Evolutionary conservation across 2,329 filamentous ascomycete genomes (phyloP), one percentile per base, ranked within the genome.

Genomic region (Chaetomiaceae sp.): DNA sequence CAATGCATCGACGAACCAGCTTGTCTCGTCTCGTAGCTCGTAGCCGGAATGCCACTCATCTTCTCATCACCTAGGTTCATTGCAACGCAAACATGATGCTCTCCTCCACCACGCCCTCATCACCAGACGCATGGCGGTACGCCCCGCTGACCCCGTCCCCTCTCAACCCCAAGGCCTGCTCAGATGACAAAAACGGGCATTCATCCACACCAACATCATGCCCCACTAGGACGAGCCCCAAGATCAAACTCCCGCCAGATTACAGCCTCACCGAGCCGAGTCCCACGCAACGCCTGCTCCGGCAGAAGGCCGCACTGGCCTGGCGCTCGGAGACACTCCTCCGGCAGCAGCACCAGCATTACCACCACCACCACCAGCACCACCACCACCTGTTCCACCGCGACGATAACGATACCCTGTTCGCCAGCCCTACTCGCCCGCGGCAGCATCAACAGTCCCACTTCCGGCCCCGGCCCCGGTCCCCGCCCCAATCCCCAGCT

Each of bases 291-390:
- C 60, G 59, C 24, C 55, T 72, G 15, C 63, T 72, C 47, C 62
- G 70, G 22, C 60, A 65, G 46, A 71, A 71, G 51, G 70, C 68
- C 1, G 67, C 65, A 5, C 59, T 60, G 43, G 69, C 68, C 6
- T 70, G 68, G 67, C 62, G 58, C 15, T 63, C 62, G 26, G 61
- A 65, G 53, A 58, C 60, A 12, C 20, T 50, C 11, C n/a, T n/a
- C n/a, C n/a, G n/a, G n/a, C n/a, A n/a, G n/a, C n/a, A n/a, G n/a
- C n/a, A n/a, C n/a, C n/a, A n/a, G n/a, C n/a, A n/a, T n/a, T n/a
- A n/a, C n/a, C n/a, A n/a, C n/a, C n/a, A n/a, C n/a, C n/a, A n/a
- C n/a, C n/a, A n/a, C n/a, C n/a, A n/a, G n/a, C n/a, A n/a, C n/a
- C n/a, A n/a, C n/a, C n/a, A n/a, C n/a, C n/a, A n/a, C n/a, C n/a